These are phyloP conservation scores for Fremontodendron californicum DNA, from an alignment of 345 rosid genomes.

Conservation along the genomic window DNA sequence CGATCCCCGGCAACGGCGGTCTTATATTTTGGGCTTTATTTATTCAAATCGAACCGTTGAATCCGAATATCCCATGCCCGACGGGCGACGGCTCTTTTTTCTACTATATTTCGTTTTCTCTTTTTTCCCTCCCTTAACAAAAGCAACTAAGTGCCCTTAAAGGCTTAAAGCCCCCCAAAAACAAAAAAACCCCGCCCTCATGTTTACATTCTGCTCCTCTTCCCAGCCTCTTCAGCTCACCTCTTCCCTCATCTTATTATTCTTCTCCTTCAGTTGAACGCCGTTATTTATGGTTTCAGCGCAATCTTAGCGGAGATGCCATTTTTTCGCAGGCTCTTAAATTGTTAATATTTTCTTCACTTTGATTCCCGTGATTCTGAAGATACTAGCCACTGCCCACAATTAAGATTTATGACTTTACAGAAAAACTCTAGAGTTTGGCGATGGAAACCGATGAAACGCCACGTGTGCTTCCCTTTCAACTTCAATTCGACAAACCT, in stretches of 20 bases:
- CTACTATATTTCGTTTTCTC: neutral
- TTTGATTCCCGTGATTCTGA: neutral
- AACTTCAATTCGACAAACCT: conserved; percentile 82
- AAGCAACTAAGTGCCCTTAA: too few relatives aligned
- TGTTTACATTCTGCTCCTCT: neutral
- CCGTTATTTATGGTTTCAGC: neutral
- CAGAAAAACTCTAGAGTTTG: neutral
- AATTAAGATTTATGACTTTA: too few relatives aligned
- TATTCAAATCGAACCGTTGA: neutral
- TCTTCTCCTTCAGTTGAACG: neutral
- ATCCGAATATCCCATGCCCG: neutral
- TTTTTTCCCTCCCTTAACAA: neutral
- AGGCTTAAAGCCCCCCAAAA: too few relatives aligned
- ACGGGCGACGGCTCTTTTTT: neutral
- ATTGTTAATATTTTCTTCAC: neutral
- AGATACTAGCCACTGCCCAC: neutral
- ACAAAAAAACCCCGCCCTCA: neutral
- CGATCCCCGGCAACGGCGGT: conserved; percentile 89
- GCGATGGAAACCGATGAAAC: conserved; percentile 71
- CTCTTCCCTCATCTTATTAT: neutral
- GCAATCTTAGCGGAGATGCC: neutral
- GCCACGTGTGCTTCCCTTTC: conserved; percentile 57
- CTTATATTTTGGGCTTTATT: neutral
- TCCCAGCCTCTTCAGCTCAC: neutral
- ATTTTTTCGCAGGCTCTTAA: neutral